Base-by-base conservation (phyloP, 148 eudicot species). In the Tetragonia tetragonoides region DNA sequence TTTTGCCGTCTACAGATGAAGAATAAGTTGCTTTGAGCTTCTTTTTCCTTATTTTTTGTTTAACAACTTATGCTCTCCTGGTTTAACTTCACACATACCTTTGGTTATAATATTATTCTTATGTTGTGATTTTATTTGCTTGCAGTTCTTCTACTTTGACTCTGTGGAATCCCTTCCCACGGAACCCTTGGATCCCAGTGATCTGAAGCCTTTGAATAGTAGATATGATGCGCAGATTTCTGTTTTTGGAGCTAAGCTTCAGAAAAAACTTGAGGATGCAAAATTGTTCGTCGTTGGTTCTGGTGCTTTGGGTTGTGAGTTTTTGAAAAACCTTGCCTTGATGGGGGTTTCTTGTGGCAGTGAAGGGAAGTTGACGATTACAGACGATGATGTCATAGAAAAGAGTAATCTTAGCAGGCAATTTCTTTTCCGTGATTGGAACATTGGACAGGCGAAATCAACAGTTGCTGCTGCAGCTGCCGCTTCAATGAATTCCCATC, bases 201-300 rank as follows among this genome's bases (percentile, higher is more conserved):
- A 91, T 75, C 74, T 91, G 72, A 89, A 67, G 82, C 93, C 93
- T 40, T 80, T 83, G 84, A 91, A 91, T 80, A 84, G 90, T 77
- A 86, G 96, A 51, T 88, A 89, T 84, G 96, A 91, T 86, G 95
- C 95, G 41, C 92, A 89, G 77, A 86, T 91, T 61, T 91, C 95
- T 53, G 95, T 91, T 61, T 91, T 91, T 60, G 92, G 95, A 67
- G 83, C 87, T 68, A 91, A 89, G 75, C 88, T 91, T 42, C 95
- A 91, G 84, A 87, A 83, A 75, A 89, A 91, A 75, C 84, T 91
- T 37, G 91, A 89, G 84, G 86, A 85, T 76, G 88, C 91, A 2
- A 87, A 85, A 84, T 84, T 85, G 44, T 91, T 86, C 67, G 83
- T 91, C 16, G 92, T 91, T 71, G 95, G 95, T 38, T 86, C 95